These are phyloP conservation scores for Penicillium atrosanguineum DNA, from an alignment of 495 filamentous ascomycete species.

Conservation along the genomic window DNA sequence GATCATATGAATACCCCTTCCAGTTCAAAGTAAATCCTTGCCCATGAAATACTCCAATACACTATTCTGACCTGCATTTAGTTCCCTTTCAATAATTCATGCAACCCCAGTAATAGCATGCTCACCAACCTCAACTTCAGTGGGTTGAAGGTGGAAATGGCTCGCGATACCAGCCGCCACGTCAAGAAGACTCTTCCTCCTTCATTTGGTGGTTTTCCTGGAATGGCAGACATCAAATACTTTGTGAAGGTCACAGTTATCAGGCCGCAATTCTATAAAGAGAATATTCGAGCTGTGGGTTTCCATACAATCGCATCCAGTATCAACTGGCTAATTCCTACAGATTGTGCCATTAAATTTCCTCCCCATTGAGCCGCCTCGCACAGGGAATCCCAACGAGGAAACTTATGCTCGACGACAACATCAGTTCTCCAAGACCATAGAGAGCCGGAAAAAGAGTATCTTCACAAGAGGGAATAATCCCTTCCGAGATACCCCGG, in stretches of 20 bases:
- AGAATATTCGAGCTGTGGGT: conserved; percentile 70
- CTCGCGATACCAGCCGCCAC: conserved; percentile 58
- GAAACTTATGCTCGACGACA: conserved; percentile 82
- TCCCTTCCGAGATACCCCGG: conserved; percentile 17
- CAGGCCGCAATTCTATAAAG: conserved; percentile 76
- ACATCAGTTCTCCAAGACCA: conserved; percentile 64
- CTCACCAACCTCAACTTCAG: conserved; percentile 55
- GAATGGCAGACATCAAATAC: conserved; percentile 85
- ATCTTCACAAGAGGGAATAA: conserved; percentile 51
- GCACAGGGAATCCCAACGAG: conserved; percentile 60
- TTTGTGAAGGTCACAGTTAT: conserved; percentile 90
- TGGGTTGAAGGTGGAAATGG: conserved; percentile 56
- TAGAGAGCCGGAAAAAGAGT: conserved; percentile 40
- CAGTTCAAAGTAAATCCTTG: conserved; percentile 66
- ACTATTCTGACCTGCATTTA: conserved; percentile 18
- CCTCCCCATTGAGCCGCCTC: conserved; percentile 86
- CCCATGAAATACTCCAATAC: neutral
- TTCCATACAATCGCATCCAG: conserved; percentile 1
- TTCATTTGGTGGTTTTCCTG: conserved; percentile 75
- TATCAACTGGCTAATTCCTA: conserved; percentile 5
- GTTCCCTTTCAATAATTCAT: conserved; percentile 90
- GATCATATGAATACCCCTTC: conserved; percentile 87
- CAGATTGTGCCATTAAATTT: conserved; percentile 70
- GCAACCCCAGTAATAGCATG: conserved; percentile 59
- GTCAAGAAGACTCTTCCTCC: conserved; percentile 86